Conservation (phyloP, 768 basidiomycete species). For the Pisolithus orientalis region DNA sequence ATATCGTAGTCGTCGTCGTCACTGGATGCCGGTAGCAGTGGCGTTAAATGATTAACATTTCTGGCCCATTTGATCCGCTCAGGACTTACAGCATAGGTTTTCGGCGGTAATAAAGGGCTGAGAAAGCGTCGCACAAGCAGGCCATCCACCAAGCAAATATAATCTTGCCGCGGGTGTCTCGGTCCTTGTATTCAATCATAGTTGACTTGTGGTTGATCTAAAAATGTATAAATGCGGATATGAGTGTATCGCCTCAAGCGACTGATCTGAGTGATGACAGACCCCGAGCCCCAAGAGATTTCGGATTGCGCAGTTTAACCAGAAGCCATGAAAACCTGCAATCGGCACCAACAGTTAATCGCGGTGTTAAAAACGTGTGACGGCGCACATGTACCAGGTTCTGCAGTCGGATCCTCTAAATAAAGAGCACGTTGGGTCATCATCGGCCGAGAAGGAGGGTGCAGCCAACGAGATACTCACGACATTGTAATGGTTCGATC, state of each 20-base stretch:
- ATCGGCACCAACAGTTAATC: conserved; percentile 10
- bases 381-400: conserved; percentile 46
- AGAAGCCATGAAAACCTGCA: conserved; percentile 79
- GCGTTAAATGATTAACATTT: conserved; percentile 12
- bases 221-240: conserved; percentile 2
- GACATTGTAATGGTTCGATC: conserved; percentile 80
- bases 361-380: conserved; percentile 7
- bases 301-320: conserved; percentile 72
- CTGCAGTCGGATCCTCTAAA: conserved; percentile 66
- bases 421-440: conserved; percentile 4
- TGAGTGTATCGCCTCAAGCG: not conserved
- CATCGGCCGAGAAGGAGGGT: not conserved
- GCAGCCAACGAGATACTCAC: conserved; percentile 45
- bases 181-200: conserved; percentile 64
- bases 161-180: conserved; percentile 76
- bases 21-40: conserved; percentile 23
- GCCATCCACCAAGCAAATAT: conserved; percentile 96
- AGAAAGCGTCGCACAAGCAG: conserved; percentile 77
- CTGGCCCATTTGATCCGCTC: conserved; percentile 6
- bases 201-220: conserved; percentile 84
- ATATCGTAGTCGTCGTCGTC: conserved; percentile 89
- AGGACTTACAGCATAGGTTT: conserved; percentile 65
- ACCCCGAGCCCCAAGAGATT: conserved; percentile 75
- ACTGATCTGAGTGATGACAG: conserved; percentile 7
- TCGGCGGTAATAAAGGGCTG: conserved; percentile 75